Evolutionary conservation across 768 basidiomycete species (phyloP).

Genomic region (Lactifluus hygrophoroides): DNA sequence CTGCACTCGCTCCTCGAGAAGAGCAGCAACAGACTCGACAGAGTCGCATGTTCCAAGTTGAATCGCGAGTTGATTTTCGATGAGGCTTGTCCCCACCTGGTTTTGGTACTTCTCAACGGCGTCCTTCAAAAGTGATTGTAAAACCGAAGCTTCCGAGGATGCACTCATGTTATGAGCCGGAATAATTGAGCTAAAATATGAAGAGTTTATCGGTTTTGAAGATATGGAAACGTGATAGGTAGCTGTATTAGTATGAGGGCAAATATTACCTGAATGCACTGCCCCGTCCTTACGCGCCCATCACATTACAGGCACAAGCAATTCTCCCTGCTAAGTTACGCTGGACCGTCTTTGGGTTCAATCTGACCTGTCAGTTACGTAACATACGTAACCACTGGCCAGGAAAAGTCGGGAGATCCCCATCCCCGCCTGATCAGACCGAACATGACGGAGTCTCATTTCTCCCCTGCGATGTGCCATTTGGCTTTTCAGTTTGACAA

Average conservation of each 20-base stretch:
- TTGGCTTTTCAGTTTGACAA: no score
- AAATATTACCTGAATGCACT: no score
- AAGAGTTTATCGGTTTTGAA: background rate
- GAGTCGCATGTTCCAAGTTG: background rate
- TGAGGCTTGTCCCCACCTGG: background rate
- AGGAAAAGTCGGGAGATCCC: no score
- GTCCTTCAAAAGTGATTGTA: background rate
- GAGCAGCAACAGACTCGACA: background rate
- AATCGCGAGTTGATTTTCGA: background rate
- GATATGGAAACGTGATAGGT: background rate
- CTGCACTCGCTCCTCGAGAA: background rate
- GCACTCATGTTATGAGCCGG: background rate
- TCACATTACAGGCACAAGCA: no score
- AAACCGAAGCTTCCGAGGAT: background rate
- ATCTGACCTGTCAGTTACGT: no score
- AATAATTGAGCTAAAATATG: background rate
- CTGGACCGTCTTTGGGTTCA: no score
- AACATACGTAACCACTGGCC: no score
- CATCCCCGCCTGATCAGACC: no score
- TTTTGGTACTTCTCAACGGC: background rate
- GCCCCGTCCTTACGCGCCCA: no score
- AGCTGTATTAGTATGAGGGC: background rate
- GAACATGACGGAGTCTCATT: no score
- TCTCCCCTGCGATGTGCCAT: no score
- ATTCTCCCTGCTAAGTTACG: no score